These are phyloP conservation scores for Coemansia sp. DNA, from an alignment of 192 early-diverging fungal species.

Conservation along the genomic window DNA sequence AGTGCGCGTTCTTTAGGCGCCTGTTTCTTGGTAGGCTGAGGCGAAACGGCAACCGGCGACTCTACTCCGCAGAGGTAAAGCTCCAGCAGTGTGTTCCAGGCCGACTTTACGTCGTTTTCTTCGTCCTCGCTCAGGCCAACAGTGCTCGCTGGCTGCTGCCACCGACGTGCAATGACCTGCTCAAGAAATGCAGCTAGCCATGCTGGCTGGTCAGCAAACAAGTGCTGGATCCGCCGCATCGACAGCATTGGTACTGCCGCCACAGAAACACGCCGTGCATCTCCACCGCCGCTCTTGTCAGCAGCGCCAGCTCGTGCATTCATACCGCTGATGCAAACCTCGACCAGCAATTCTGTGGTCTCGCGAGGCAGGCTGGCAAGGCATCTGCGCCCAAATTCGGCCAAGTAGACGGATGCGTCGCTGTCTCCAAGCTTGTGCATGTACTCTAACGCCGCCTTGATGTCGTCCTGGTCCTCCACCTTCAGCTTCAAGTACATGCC, in stretches of 20 bases:
- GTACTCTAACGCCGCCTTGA: slow-evolving; percentile 73
- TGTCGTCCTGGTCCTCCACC: slow-evolving; percentile 84
- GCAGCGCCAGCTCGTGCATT: slow-evolving; percentile 15
- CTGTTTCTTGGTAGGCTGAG: slow-evolving; percentile 6
- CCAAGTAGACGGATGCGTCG: slow-evolving; percentile 33
- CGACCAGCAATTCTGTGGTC: slow-evolving; percentile 45
- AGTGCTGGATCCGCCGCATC: slow-evolving; percentile 76
- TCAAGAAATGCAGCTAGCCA: slow-evolving; percentile 85
- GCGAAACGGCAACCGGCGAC: slow-evolving; percentile 25
- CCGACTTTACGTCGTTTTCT: slow-evolving; percentile 64
- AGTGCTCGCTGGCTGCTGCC: slow-evolving; percentile 42
- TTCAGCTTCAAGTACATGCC: slow-evolving; percentile 85
- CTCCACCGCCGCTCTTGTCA: background rate
- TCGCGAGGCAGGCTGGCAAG: slow-evolving; percentile 39
- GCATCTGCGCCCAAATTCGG: slow-evolving; percentile 47
- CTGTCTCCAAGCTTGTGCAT: slow-evolving; percentile 57
- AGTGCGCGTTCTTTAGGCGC: slow-evolving; percentile 63
- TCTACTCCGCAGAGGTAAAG: slow-evolving; percentile 71
- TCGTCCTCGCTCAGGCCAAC: slow-evolving; percentile 28
- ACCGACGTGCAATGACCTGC: slow-evolving; percentile 73
- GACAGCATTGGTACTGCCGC: slow-evolving; percentile 12
- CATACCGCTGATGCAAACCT: slow-evolving; percentile 47
- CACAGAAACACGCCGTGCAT: background rate
- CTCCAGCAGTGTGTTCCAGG: slow-evolving; percentile 93
- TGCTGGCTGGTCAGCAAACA: slow-evolving; percentile 82